A percentile compares a stretch with the other conserved stretches of the same genome.
phyloP scores from a whole-genome alignment of 2,329 filamentous ascomycete genomes.

The Penicillium sp. region DNA sequence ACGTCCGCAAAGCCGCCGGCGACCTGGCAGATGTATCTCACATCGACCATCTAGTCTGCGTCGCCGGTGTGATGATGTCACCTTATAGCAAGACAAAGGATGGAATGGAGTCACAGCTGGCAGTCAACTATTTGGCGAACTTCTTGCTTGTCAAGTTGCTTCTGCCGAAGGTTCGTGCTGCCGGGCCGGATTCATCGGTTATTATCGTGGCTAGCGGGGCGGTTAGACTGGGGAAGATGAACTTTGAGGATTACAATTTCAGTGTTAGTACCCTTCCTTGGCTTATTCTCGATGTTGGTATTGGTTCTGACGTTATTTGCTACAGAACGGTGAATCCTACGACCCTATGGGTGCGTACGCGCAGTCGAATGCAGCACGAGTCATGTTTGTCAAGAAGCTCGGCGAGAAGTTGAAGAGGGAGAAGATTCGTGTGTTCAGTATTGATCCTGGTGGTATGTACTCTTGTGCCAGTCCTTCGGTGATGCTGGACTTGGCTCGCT shows the following conservation, averaged over 20 bases:
- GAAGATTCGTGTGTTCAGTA: constrained; percentile 38
- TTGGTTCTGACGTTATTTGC: too few relatives aligned
- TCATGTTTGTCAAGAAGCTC: constrained; percentile 45
- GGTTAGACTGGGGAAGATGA: constrained; percentile 34
- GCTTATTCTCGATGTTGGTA: too few relatives aligned
- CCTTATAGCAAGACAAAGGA: constrained; percentile 21
- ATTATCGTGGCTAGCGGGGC: constrained; percentile 25
- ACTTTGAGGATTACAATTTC: constrained; percentile 46
- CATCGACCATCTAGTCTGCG: constrained; percentile 21
- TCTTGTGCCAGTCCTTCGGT: too few relatives aligned
- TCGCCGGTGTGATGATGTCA: constrained; percentile 23
- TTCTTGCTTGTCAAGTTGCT: constrained; percentile 49
- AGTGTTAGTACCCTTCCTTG: constrained; percentile 6
- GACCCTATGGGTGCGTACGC: constrained; percentile 47
- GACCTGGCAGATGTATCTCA: constrained; percentile 16
- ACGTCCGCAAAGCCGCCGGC: constrained; percentile 12
- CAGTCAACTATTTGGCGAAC: constrained; percentile 51
- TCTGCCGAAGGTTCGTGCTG: constrained; percentile 41
- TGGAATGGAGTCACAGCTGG: constrained; percentile 42
- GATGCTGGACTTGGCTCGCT: too few relatives aligned
- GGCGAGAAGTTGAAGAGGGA: constrained; percentile 33
- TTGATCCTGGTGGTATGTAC: constrained; percentile 43
- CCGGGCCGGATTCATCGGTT: constrained; percentile 41
- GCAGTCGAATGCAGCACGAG: constrained; percentile 53
- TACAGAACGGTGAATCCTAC: constrained; percentile 37